phyloP scores from a whole-genome alignment of 179 eudicot genomes.

The Silene vulgaris region DNA sequence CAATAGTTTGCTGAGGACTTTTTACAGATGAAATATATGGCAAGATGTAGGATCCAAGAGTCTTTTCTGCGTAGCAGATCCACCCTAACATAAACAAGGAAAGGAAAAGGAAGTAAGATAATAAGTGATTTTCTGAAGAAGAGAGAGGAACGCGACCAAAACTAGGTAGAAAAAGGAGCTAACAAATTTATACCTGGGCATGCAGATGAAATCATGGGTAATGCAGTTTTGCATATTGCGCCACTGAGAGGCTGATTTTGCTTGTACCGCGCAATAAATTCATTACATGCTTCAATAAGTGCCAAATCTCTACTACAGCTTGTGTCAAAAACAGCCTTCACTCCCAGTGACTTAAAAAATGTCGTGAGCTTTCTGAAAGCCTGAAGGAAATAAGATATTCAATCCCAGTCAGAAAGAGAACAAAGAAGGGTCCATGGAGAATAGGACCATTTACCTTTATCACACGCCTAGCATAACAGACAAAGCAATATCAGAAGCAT shows the following conservation, averaged over 20 bases:
- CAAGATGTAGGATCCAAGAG: slow-evolving; percentile 87
- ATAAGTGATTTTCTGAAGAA: background rate
- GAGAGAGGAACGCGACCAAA: background rate
- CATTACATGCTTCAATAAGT: slow-evolving; percentile 87
- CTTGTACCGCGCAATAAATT: slow-evolving; percentile 68
- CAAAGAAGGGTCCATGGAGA: background rate
- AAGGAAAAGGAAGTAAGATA: background rate
- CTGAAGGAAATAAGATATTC: slow-evolving; percentile 36
- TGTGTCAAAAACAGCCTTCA: slow-evolving; percentile 70
- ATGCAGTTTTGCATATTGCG: slow-evolving; percentile 35
- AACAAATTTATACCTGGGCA: slow-evolving; percentile 64
- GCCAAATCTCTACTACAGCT: slow-evolving; percentile 64
- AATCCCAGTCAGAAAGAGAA: slow-evolving; percentile 3
- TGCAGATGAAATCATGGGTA: slow-evolving; percentile 89
- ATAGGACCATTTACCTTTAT: background rate
- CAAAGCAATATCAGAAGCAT: no score
- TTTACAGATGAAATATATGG: slow-evolving; percentile 93
- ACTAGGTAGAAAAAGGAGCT: background rate
- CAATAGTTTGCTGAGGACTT: slow-evolving; percentile 96
- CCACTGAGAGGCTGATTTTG: slow-evolving; percentile 41
- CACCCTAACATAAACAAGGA: slow-evolving; percentile 53
- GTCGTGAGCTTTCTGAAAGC: slow-evolving; percentile 80
- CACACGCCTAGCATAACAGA: slow-evolving; percentile 2
- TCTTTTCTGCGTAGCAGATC: slow-evolving; percentile 99
- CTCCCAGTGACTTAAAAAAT: slow-evolving; percentile 86